Evolutionary conservation across 441 rosid species (phyloP), one percentile per base, ranked within the genome.

Genomic region (Kokia cookei): DNA sequence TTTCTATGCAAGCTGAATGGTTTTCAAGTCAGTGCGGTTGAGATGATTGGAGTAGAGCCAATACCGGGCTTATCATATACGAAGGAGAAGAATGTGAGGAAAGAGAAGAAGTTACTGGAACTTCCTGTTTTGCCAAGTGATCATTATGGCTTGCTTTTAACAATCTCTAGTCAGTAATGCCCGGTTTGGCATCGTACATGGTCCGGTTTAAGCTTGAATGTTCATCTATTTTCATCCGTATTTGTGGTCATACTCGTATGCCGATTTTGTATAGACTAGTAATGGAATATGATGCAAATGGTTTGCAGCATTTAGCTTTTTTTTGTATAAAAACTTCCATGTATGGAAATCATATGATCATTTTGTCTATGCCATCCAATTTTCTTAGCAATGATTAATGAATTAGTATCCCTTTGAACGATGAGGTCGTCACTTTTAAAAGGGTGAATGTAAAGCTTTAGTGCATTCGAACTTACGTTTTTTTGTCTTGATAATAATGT

Each of bases 51-150:
- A n/a, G 82, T 71, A 84, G 98, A 91, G 74, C 91, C 91, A 6
- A 89, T 95, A 78, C 91, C 92, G 3, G 93, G 86, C 8, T 74
- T 93, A 68, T 84, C 86, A 0, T 82, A 93, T 80, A 73, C 62
- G 72, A 93, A 93, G 84, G 96, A 95, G 88, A 95, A 93, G 90
- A 91, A 81, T 69, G 85, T 88, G 72, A 88, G 86, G 59, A 78
- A 85, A 69, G 96, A 84, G 77, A 66, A 81, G 15, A 86, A 85
- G 82, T 62, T 35, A 78, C 60, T 95, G 74, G 91, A 85, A 82
- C 94, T 95, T 27, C 99, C 99, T 2, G 98, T 95, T 77, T 79
- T 93, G 82, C 98, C 99, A 15, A 93, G 99, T 57, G 97, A 95
- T 79, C 99, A 95, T 77, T 95, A 89, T 64, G 99, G 98, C 59